Percentiles rank a stretch among this genome's conserved stretches.
phyloP scores from a whole-genome alignment of 164 flowering plant genomes.

The Echeveria elegans region DNA sequence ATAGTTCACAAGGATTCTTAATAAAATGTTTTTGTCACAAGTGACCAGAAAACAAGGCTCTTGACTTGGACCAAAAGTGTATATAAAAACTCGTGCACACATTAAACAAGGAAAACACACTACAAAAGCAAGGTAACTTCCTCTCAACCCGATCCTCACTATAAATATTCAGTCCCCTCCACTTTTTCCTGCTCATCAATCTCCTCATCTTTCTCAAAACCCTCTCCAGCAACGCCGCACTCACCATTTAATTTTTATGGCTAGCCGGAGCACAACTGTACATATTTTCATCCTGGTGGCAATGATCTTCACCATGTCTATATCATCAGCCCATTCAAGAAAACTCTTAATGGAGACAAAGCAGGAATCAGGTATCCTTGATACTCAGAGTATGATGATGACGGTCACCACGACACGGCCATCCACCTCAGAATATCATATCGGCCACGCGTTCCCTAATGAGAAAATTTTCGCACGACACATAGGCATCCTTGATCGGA shows the following conservation, averaged over 20 bases:
- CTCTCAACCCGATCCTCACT: neutral
- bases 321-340: neutral
- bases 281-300: neutral
- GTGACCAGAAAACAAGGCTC: conserved; percentile 2
- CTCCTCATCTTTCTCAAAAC: neutral
- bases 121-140: neutral
- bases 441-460: neutral
- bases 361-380: neutral
- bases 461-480: neutral
- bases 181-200: conserved; percentile 4
- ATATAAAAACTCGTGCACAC: conserved; percentile 4
- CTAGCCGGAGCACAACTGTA: neutral
- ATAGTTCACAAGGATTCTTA: neutral
- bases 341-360: neutral
- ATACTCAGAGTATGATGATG: neutral
- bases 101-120: neutral
- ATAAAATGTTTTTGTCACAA: neutral
- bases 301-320: neutral
- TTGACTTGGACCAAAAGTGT: conserved; percentile 2
- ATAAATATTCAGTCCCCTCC: neutral
- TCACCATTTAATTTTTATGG: neutral
- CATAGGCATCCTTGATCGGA: neutral
- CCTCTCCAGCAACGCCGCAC: neutral
- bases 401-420: neutral
- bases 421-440: neutral